Evolutionary conservation across 768 basidiomycete genomes (phyloP).

Genomic region (Ramaria rubella): DNA sequence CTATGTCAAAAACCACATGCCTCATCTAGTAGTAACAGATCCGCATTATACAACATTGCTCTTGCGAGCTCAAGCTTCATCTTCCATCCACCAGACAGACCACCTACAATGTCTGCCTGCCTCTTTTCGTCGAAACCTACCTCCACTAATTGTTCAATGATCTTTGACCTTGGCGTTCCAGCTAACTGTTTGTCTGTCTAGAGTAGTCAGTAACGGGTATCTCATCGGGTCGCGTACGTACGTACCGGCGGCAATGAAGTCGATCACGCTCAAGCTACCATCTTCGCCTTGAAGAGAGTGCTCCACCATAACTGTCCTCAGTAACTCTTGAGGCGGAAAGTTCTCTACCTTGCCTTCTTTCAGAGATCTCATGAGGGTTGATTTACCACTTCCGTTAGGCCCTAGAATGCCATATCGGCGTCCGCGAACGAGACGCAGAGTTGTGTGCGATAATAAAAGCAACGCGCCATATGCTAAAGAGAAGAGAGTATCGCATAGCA

Average conservation of each 20-base stretch:
- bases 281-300: slow-evolving; percentile 95
- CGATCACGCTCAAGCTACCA: slow-evolving; percentile 68
- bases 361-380: slow-evolving; percentile 91
- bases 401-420: slow-evolving; percentile 93
- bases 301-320: slow-evolving; percentile 94
- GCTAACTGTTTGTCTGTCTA: slow-evolving; percentile 60
- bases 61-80: slow-evolving; percentile 96
- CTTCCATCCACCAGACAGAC: slow-evolving; percentile 97
- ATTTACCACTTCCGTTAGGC: slow-evolving; percentile 94
- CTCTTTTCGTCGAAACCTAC: slow-evolving; percentile 88
- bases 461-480: slow-evolving; percentile 94
- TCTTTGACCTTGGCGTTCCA: slow-evolving; percentile 56
- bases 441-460: slow-evolving; percentile 89
- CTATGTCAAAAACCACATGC: slow-evolving; percentile 29
- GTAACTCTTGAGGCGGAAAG: slow-evolving; percentile 82
- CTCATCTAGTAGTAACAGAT: slow-evolving; percentile 81
- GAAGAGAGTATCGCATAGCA: slow-evolving; percentile 89
- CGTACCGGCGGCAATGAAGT: slow-evolving; percentile 84
- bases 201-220: neutral
- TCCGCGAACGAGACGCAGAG: slow-evolving; percentile 81
- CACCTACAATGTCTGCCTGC: slow-evolving; percentile 80
- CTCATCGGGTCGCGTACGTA: neutral
- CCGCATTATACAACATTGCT: slow-evolving; percentile 95
- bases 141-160: slow-evolving; percentile 71
- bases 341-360: slow-evolving; percentile 94